A percentile compares a stretch with the other conserved stretches of the same genome.
Conservation (phyloP, 2,329 filamentous ascomycete species). For the Trichoderma cornu-damae region DNA sequence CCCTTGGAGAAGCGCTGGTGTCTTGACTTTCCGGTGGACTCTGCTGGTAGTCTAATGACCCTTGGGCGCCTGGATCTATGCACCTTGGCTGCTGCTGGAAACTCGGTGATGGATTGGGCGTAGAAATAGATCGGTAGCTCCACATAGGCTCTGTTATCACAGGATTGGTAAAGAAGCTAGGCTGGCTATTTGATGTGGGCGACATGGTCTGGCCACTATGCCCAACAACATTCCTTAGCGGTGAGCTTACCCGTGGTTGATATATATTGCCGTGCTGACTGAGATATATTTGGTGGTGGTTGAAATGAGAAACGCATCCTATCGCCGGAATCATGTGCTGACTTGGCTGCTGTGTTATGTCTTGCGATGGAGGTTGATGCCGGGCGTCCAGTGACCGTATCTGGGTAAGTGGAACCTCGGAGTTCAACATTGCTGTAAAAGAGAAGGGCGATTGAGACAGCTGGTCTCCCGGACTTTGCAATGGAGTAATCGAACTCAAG, state of each 20-base stretch:
- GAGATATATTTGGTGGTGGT: slow-evolving; percentile 26
- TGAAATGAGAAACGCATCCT: slow-evolving; percentile 19
- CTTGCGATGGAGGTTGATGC: background rate
- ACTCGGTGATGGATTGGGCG: background rate
- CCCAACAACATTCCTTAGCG: slow-evolving; percentile 24
- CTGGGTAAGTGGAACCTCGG: background rate
- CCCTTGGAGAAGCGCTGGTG: background rate
- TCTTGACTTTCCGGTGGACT: background rate
- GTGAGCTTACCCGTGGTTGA: slow-evolving; percentile 28
- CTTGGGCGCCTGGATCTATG: background rate
- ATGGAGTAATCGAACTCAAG: slow-evolving; percentile 28
- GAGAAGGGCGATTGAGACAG: slow-evolving; percentile 14
- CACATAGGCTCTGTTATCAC: no score
- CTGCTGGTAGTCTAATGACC: background rate
- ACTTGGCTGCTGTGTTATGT: background rate
- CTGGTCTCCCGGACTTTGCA: background rate
- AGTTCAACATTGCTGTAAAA: slow-evolving; percentile 21
- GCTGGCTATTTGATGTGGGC: background rate
- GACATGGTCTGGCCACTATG: background rate
- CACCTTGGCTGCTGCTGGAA: no score
- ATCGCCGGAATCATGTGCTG: background rate
- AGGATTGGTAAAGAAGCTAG: background rate
- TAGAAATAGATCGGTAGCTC: background rate
- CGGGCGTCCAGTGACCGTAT: background rate
- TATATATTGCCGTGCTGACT: slow-evolving; percentile 14